Evolutionary conservation across 495 filamentous ascomycete species (phyloP), one percentile per base, ranked within the genome.

Genomic region (Penicillium coprophilum): DNA sequence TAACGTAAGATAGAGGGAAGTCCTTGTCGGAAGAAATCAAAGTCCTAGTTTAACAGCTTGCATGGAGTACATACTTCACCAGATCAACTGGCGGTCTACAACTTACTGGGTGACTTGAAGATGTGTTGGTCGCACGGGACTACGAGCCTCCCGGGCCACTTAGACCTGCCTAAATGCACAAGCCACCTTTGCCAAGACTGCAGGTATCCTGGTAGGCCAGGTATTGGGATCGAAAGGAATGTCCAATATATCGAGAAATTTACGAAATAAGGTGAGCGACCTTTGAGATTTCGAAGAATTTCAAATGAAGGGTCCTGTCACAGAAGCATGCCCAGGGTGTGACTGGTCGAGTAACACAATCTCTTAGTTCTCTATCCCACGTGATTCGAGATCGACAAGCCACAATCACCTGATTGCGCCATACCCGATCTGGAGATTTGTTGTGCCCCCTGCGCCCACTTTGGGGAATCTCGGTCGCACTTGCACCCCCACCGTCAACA

Each of bases 361-460:
- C 40, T 38, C 34, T 17, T 17, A 21, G 19, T 21, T 15, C 20
- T 21, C 4, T 1, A 13, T 6, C 3, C 10, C 64, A 60, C 55
- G 59, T 62, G 60, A 64, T 51, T 43, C 4, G 46, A 49, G 59
- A 63, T 66, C 60, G 53, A 39, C 53, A 23, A 36, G 52, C 48
- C 38, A 45, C 51, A 55, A 61, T 69, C 69, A 72, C 67, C 64
- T 71, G 65, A 70, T 63, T 15, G 51, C 46, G 52, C 73, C 58
- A 68, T 64, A 53, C 73, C 68, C 23, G 40, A 71, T 74, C 47
- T 62, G 71, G 75, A 77, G 71, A 75, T 76, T 77, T 77, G 74
- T 77, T 77, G 72, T 69, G 61, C 58, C 55, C 53, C 59, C 54
- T 20, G 17, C 40, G 39, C 50, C 40, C 46, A 63, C 50, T 58